phyloP scores from a whole-genome alignment of 345 rosid genomes.

The Ailanthus altissimus region DNA sequence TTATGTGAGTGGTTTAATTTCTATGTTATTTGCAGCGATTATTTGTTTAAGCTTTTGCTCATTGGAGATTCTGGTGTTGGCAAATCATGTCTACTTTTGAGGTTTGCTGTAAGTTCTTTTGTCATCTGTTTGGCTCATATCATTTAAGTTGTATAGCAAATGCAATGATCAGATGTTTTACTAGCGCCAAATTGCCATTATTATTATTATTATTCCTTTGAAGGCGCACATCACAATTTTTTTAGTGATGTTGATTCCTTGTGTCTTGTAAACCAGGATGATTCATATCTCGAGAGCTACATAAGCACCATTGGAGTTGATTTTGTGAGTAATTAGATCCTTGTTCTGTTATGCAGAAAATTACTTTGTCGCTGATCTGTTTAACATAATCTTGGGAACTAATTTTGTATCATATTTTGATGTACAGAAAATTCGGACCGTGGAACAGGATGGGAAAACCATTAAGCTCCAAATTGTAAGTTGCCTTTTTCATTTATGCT shows the following conservation, averaged over 20 bases:
- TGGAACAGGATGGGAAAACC: conserved; percentile 63
- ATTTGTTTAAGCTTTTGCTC: conserved; percentile 58
- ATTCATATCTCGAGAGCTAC: conserved; percentile 71
- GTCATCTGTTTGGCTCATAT: background rate
- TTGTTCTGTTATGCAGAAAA: background rate
- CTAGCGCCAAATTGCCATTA: background rate
- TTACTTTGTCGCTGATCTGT: background rate
- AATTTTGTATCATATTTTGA: background rate
- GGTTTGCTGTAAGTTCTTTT: conserved; percentile 54
- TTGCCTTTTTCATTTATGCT: background rate
- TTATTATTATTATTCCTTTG: too few species aligned
- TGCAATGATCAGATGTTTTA: background rate
- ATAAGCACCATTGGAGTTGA: conserved; percentile 83
- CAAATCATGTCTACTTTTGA: conserved; percentile 52
- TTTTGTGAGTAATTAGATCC: conserved; percentile 44
- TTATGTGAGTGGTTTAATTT: background rate
- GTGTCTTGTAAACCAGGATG: conserved; percentile 43
- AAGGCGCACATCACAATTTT: too few species aligned
- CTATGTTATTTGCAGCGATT: conserved; percentile 44
- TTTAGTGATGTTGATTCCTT: background rate
- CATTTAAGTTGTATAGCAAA: background rate
- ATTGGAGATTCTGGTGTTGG: conserved; percentile 66
- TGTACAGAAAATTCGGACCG: conserved; percentile 57
- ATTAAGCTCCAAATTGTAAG: conserved; percentile 50
- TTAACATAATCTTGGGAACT: background rate